Base-by-base conservation (phyloP, 2,329 filamentous ascomycete genomes). In the Aureobasidium sp. region DNA sequence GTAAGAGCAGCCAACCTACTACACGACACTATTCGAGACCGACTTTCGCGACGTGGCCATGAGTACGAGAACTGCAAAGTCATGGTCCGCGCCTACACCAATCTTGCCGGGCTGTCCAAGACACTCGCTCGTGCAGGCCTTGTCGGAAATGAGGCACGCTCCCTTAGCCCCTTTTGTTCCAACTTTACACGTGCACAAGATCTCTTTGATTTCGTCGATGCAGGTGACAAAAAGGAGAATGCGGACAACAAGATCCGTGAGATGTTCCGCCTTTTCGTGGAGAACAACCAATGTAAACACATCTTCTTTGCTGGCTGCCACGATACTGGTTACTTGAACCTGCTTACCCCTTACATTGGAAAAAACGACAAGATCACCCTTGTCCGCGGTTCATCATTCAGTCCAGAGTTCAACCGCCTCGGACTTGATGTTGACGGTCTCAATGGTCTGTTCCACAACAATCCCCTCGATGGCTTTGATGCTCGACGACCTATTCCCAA, bases 271-370 rank as follows among this genome's bases (percentile, higher is more conserved):
- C 73, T 84, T 1, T 84, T 83, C 62, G 78, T 76, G 35, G 79
- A 84, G 47, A 83, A 82, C 64, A 72, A 76, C 3, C 81, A 85
- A 66, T 87, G 84, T 73, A 83, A 81, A 65, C 84, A 85, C 67
- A 83, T 87, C 40, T 83, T 81, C 67, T 82, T 85, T 61, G 84
- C 82, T 4, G 82, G 79, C 42, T 86, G 83, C 65, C 83, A 86
- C 64, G 81, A 86, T 65, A 75, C 74, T 27, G 79, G 79, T 54
- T 85, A 86, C 67, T 71, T 84, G 47, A 78, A 80, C 8, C 76
- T 84, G 50, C 72, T 87, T 27, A 79, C 76, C 5, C 79, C 80
- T 8, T 80, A 81, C 65, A 73, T 72, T 45, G 78, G 77, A 45
- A 75, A 77, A 61, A 69, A 71, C 8, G 75, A 81, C 25, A 64